These are phyloP conservation scores for Onygena corvina DNA, from an alignment of 2,329 filamentous ascomycete species.

Conservation along the genomic window DNA sequence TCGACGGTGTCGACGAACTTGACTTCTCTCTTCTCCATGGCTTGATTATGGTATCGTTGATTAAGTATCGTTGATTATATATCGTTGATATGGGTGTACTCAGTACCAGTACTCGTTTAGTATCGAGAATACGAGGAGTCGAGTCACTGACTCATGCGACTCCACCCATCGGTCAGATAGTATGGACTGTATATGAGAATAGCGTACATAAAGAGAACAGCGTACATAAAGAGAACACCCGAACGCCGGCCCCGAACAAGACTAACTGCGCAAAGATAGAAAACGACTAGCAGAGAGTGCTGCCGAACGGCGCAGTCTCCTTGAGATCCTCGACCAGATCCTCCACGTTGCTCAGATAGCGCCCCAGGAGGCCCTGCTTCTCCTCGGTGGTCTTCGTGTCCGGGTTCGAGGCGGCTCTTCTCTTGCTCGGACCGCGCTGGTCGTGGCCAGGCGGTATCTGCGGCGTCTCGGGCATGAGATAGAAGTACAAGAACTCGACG, in stretches of 20 bases:
- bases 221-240: not conserved
- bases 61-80: not conserved
- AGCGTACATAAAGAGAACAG: not conserved
- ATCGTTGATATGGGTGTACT: no score
- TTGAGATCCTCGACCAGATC: conserved; percentile 74
- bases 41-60: not conserved
- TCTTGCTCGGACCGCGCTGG: conserved; percentile 57
- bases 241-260: not conserved
- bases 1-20: conserved; percentile 27
- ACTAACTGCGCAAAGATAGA: not conserved
- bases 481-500: conserved; percentile 97
- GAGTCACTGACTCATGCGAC: no score
- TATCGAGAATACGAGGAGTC: no score
- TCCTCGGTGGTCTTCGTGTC: conserved; percentile 59
- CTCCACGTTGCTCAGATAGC: conserved; percentile 69
- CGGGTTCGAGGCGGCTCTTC: conserved; percentile 19
- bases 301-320: conserved; percentile 62
- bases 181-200: no score
- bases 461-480: conserved; percentile 82
- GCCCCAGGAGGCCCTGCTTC: conserved; percentile 66
- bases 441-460: conserved; percentile 15
- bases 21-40: conserved; percentile 12
- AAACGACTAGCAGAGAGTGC: conserved; percentile 28
- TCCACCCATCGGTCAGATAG: no score
- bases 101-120: no score